phyloP scores from a whole-genome alignment of 805 yeast genomes.

The Wickerhamiella parazyma region DNA sequence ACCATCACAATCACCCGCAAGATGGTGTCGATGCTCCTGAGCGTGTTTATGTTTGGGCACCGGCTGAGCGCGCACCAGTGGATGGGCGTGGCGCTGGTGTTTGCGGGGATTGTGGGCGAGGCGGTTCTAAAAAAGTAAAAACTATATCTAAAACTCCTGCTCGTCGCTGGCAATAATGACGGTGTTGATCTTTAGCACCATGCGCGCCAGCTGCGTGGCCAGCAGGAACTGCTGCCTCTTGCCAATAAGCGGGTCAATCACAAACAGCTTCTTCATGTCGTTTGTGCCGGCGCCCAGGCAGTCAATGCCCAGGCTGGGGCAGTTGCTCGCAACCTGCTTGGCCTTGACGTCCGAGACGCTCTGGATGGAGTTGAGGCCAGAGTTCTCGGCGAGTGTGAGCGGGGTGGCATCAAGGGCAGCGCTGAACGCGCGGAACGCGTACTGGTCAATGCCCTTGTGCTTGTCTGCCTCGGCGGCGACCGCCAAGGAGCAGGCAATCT shows the following conservation, averaged over 20 bases:
- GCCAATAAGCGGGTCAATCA: conserved; percentile 93
- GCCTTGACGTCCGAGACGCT: conserved; percentile 73
- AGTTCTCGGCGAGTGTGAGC: conserved; percentile 90
- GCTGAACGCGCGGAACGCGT: conserved; percentile 92
- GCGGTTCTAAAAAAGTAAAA: conserved; percentile 36
- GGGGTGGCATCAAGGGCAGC: conserved; percentile 85
- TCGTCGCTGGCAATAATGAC: conserved; percentile 75
- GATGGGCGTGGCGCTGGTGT: conserved; percentile 66
- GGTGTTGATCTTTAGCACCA: conserved; percentile 93
- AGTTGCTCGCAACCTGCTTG: conserved; percentile 61
- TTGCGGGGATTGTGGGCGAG: conserved; percentile 75
- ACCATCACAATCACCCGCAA: conserved; percentile 94
- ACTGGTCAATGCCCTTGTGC: conserved; percentile 92
- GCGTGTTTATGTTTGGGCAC: conserved; percentile 84
- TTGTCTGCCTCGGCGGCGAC: conserved; percentile 84
- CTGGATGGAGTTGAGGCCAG: conserved; percentile 90
- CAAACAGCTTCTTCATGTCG: conserved; percentile 89
- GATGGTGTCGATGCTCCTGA: conserved; percentile 86
- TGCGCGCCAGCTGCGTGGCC: conserved; percentile 95
- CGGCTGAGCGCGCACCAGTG: conserved; percentile 50
- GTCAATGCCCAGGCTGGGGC: conserved; percentile 76
- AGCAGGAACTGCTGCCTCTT: conserved; percentile 89
- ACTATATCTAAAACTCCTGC: conserved; percentile 3
- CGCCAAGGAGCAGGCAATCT: conserved; percentile 81
- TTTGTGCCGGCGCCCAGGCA: conserved; percentile 78